Evolutionary conservation across 2,329 filamentous ascomycete genomes (phyloP).

Genomic region (Laburnicola sp.): DNA sequence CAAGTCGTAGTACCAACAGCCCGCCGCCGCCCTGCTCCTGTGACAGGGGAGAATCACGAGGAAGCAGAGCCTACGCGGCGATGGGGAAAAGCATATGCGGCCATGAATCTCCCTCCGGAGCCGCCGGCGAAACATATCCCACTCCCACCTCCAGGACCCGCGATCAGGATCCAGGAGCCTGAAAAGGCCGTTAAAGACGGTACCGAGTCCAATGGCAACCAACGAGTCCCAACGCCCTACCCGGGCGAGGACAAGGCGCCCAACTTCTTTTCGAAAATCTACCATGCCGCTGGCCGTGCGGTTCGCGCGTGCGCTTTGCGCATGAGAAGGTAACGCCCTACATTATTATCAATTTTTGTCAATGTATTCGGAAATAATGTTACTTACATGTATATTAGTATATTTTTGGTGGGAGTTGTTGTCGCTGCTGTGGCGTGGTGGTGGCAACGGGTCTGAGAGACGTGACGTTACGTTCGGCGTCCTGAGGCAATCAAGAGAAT

Average conservation of each 20-base stretch:
- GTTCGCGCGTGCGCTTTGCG: not conserved
- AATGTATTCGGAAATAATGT: not conserved
- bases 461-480: not conserved
- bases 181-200: not conserved
- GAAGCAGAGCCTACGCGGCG: not conserved
- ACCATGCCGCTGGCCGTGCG: not conserved
- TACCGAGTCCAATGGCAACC: not conserved
- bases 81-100: not conserved
- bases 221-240: no score
- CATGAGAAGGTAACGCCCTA: not conserved
- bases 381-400: constrained; percentile 1
- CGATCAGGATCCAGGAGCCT: not conserved
- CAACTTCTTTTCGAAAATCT: not conserved
- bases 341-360: not conserved
- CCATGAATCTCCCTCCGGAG: not conserved
- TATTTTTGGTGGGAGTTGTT: not conserved
- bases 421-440: not conserved
- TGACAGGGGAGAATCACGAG: not conserved
- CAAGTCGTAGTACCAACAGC: not conserved
- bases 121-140: not conserved
- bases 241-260: not conserved
- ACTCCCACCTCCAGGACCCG: not conserved
- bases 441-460: not conserved
- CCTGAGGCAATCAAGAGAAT: not conserved
- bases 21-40: not conserved